phyloP scores from a whole-genome alignment of 345 rosid genomes.

The Camelina hispida region DNA sequence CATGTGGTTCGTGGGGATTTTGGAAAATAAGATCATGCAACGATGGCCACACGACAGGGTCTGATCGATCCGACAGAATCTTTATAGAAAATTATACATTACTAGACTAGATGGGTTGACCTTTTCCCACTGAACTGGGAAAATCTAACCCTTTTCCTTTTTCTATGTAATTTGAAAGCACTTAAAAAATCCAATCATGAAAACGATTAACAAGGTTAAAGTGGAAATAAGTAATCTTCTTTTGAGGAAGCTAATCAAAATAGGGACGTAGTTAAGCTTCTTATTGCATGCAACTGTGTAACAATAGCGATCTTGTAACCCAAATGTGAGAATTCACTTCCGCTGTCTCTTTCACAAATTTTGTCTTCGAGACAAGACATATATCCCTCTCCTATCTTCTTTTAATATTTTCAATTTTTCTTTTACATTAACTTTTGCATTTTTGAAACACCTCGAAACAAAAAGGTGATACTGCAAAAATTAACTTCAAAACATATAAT shows the following conservation, averaged over 20 bases:
- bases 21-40: conserved; percentile 30
- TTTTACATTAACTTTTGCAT: not conserved
- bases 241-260: conserved; percentile 34
- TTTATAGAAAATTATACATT: conserved; percentile 24
- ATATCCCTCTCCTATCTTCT: conserved; percentile 15
- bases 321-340: conserved; percentile 35
- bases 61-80: conserved; percentile 37
- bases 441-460: not conserved
- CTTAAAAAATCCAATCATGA: conserved; percentile 33
- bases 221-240: conserved; percentile 10
- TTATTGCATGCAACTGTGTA: conserved; percentile 44
- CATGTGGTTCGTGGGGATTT: conserved; percentile 29
- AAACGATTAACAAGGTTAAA: conserved; percentile 33
- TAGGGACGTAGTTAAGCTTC: conserved; percentile 33
- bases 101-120: conserved; percentile 40
- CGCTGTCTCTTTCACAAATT: conserved; percentile 27
- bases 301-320: conserved; percentile 30
- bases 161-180: not conserved
- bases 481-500: not conserved
- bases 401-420: not conserved
- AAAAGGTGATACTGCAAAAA: not conserved
- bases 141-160: conserved; percentile 21
- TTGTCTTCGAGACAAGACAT: conserved; percentile 36
- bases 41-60: conserved; percentile 40
- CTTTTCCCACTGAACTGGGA: conserved; percentile 45